phyloP scores from a whole-genome alignment of 2,329 filamentous ascomycete genomes.

The Fusarium sarcochroum region DNA sequence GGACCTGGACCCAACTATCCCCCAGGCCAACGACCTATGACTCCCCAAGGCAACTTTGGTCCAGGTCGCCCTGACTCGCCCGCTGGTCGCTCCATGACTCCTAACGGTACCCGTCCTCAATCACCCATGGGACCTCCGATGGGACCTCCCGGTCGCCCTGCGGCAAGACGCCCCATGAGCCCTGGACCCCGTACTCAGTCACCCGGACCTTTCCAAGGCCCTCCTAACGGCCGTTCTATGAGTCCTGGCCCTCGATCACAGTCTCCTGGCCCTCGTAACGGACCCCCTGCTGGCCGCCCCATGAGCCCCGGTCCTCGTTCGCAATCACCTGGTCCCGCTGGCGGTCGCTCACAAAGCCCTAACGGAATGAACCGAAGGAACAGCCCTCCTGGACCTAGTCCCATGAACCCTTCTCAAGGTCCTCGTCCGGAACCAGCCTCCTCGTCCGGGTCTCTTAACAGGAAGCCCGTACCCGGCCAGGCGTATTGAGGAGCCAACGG shows the following conservation, averaged over 20 bases:
- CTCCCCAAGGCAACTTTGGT: conserved; percentile 52
- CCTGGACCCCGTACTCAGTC: conserved; percentile 51
- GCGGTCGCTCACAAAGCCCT: conserved; percentile 55
- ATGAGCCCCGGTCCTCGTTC: conserved; percentile 59
- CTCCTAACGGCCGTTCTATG: conserved; percentile 54
- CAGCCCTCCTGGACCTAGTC: conserved; percentile 61
- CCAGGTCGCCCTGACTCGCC: conserved; percentile 57
- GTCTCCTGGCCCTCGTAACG: conserved; percentile 42
- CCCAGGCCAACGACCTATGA: conserved; percentile 48
- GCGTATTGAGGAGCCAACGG: conserved; percentile 54
- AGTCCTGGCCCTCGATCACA: conserved; percentile 55
- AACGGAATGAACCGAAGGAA: conserved; percentile 58
- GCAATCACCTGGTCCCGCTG: conserved; percentile 62
- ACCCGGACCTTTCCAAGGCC: conserved; percentile 35
- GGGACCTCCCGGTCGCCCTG: conserved; percentile 52
- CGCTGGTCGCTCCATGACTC: conserved; percentile 47
- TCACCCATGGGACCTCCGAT: conserved; percentile 55
- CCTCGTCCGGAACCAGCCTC: conserved; percentile 54
- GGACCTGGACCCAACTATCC: conserved; percentile 35
- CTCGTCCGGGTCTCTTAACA: conserved; percentile 61
- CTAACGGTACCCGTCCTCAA: conserved; percentile 51
- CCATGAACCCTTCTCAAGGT: conserved; percentile 60
- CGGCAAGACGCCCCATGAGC: conserved; percentile 56
- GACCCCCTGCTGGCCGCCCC: conserved; percentile 52
- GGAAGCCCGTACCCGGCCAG: conserved; percentile 71